Evolutionary conservation across 805 yeast species (phyloP).

Genomic region (Schwanniomyces vanrijiae): DNA sequence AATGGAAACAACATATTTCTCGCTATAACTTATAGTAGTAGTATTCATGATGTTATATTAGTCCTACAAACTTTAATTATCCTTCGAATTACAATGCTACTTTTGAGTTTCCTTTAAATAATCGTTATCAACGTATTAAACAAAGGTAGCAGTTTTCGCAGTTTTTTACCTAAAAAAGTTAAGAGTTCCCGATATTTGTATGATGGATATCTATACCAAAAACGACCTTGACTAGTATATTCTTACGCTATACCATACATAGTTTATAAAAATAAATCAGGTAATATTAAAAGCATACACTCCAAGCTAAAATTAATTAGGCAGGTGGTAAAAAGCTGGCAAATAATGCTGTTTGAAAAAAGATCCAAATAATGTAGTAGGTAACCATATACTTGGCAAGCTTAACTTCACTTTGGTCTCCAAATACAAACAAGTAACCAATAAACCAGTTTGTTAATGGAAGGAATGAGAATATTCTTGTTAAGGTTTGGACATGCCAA

Average conservation of each 20-base stretch:
- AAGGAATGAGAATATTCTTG: conserved; percentile 72
- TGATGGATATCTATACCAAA: not conserved
- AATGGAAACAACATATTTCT: not conserved
- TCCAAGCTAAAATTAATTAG: conserved; percentile 21
- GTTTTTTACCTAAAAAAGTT: conserved; percentile 2
- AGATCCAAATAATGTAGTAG: conserved; percentile 62
- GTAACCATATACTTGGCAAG: conserved; percentile 23
- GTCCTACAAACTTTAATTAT: not conserved
- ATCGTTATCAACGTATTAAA: not conserved
- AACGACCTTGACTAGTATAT: not conserved
- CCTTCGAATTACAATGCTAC: no score
- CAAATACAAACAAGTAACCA: conserved; percentile 29
- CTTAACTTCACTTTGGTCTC: conserved; percentile 6
- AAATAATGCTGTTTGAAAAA: conserved; percentile 69
- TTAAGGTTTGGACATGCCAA: conserved; percentile 87
- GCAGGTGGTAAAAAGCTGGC: conserved; percentile 94
- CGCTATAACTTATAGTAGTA: not conserved
- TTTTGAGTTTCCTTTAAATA: not conserved
- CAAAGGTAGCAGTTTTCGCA: not conserved
- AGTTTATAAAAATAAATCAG: not conserved
- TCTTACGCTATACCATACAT: no score
- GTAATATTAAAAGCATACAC: not conserved
- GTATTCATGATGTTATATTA: not conserved
- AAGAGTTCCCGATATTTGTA: not conserved
- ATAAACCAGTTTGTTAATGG: conserved; percentile 78